Conservation (phyloP, 352 stramenopile genomes). For the Discostella stelligera region DNA sequence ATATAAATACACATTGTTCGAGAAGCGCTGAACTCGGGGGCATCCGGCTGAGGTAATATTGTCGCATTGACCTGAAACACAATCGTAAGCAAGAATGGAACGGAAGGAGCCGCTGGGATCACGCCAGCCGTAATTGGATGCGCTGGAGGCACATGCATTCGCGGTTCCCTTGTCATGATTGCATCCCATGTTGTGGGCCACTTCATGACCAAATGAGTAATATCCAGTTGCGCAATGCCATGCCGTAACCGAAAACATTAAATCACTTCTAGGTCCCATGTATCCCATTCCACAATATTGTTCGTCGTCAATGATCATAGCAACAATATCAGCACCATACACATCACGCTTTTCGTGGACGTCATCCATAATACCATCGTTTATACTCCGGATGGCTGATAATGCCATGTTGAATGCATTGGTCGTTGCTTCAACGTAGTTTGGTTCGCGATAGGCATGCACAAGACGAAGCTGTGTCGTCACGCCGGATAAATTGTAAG, state of each 20-base stretch:
- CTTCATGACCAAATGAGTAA: constrained; percentile 49
- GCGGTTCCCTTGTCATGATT: constrained; percentile 31
- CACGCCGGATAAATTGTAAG: constrained; percentile 32
- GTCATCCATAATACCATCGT: constrained; percentile 31
- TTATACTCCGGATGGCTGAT: constrained; percentile 4
- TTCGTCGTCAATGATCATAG: constrained; percentile 21
- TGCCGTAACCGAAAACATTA: constrained; percentile 27
- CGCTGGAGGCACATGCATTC: constrained; percentile 10
- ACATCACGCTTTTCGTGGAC: constrained; percentile 14
- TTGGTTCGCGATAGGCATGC: constrained; percentile 13
- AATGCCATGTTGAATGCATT: constrained; percentile 16
- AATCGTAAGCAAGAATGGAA: constrained; percentile 45
- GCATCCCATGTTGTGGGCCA: constrained; percentile 42
- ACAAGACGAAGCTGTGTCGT: constrained; percentile 26
- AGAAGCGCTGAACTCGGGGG: constrained; percentile 35
- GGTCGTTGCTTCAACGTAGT: constrained; percentile 8
- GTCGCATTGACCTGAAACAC: constrained; percentile 18
- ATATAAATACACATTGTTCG: constrained; percentile 30
- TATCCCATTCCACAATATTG: constrained; percentile 29
- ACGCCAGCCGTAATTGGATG: constrained; percentile 27
- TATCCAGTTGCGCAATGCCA: constrained; percentile 38
- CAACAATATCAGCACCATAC: constrained; percentile 30
- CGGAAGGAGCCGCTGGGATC: constrained; percentile 31
- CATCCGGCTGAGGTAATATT: constrained; percentile 12
- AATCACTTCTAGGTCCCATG: background rate